Conservation (phyloP, 2,329 filamentous ascomycete species). For the Alternaria ventricosa region DNA sequence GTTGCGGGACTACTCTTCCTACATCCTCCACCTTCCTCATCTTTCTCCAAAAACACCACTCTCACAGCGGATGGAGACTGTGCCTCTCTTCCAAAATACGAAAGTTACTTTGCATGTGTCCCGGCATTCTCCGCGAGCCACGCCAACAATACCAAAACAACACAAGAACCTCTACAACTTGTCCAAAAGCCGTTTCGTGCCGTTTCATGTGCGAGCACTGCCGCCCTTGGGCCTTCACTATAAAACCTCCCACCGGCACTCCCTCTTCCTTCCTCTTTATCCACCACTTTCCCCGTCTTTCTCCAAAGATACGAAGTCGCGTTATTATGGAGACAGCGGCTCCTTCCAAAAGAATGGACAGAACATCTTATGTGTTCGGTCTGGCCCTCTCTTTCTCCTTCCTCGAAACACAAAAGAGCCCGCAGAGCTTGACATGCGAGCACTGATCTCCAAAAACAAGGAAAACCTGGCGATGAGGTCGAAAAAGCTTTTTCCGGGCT, state of each 20-base stretch:
- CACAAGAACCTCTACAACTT: not conserved
- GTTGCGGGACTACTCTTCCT: not conserved
- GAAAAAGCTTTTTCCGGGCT: too few relatives aligned
- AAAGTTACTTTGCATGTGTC: not conserved
- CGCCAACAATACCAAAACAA: not conserved
- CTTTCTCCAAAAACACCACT: not conserved
- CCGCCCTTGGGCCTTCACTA: not conserved
- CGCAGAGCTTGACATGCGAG: not conserved
- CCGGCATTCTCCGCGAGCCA: not conserved
- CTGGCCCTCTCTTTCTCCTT: not conserved
- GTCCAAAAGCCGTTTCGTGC: too few relatives aligned
- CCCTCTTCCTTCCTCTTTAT: not conserved
- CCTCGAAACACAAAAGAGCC: not conserved
- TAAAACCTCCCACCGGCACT: accelerated
- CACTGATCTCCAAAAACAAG: not conserved
- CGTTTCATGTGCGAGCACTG: too few relatives aligned
- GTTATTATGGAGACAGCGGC: not conserved
- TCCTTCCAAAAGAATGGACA: not conserved
- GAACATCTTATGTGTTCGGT: not conserved
- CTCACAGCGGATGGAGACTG: not conserved
- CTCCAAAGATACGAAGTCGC: not conserved
- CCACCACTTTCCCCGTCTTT: not conserved
- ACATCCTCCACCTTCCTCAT: not conserved
- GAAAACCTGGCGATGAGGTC: too few relatives aligned
- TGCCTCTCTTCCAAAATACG: not conserved